Percentiles rank a stretch among this genome's conserved stretches.
These are phyloP conservation scores for Thielaviopsis punctulata DNA, from an alignment of 2,329 filamentous ascomycete species.

Conservation along the genomic window DNA sequence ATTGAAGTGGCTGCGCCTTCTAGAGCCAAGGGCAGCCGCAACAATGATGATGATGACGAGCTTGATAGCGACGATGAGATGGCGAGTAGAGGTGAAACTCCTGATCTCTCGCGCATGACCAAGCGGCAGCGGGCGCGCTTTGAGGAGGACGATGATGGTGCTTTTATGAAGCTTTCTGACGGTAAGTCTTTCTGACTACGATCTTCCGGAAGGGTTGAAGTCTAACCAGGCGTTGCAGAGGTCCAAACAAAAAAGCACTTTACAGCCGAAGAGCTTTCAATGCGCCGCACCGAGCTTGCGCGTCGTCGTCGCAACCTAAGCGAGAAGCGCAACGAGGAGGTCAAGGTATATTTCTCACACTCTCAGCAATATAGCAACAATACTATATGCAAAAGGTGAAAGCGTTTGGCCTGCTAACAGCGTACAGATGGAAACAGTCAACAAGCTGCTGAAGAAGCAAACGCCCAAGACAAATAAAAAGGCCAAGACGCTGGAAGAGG, in stretches of 20 bases:
- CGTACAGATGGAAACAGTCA: constrained; percentile 69
- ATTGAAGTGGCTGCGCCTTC: constrained; percentile 14
- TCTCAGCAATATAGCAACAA: too few species aligned
- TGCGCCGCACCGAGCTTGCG: constrained; percentile 46
- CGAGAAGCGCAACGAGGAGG: constrained; percentile 46
- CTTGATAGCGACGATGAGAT: constrained; percentile 25
- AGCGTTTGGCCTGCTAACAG: background rate
- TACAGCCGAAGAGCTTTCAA: constrained; percentile 43
- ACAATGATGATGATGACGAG: constrained; percentile 23
- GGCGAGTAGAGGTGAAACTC: constrained; percentile 31
- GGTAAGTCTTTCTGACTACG: constrained; percentile 23
- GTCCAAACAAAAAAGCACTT: constrained; percentile 47
- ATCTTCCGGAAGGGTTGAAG: too few species aligned
- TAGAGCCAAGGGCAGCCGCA: constrained; percentile 7
- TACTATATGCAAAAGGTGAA: too few species aligned
- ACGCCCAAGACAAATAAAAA: constrained; percentile 54
- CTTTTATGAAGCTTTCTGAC: constrained; percentile 42
- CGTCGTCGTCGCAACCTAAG: constrained; percentile 43
- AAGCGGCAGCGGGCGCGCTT: constrained; percentile 42
- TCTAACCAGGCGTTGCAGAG: constrained; percentile 25
- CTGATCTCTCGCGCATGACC: constrained; percentile 42
- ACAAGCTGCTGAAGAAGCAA: constrained; percentile 75
- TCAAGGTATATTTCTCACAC: constrained; percentile 37
- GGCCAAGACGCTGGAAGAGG: constrained; percentile 21
- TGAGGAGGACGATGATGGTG: constrained; percentile 29